Conservation (phyloP, 371 early-diverging fungal genomes). For the Mucor racemosus region DNA sequence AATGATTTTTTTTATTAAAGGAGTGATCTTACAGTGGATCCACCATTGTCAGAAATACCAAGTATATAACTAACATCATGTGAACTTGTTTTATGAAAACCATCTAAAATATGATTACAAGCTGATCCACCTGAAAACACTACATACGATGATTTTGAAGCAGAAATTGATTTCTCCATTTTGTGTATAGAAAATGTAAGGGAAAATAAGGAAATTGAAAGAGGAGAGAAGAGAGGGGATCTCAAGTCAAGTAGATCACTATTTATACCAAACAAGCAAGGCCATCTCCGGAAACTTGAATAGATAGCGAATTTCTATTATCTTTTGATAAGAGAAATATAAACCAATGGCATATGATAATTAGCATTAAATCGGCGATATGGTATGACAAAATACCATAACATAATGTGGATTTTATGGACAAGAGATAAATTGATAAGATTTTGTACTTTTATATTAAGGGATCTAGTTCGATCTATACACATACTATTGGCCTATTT, state of each 20-base stretch:
- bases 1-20: neutral
- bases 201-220: neutral
- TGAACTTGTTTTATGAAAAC: slow-evolving; percentile 58
- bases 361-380: slow-evolving; percentile 5
- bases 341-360: slow-evolving; percentile 9
- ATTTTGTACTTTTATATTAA: neutral
- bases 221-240: neutral
- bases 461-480: neutral
- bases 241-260: neutral
- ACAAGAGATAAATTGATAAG: neutral
- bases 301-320: slow-evolving; percentile 26
- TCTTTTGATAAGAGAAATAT: slow-evolving; percentile 21
- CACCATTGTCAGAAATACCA: slow-evolving; percentile 78
- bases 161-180: slow-evolving; percentile 26
- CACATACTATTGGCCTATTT: neutral
- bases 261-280: slow-evolving; percentile 13
- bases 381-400: neutral
- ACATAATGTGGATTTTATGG: neutral
- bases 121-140: slow-evolving; percentile 79
- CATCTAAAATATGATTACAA: slow-evolving; percentile 63
- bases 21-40: slow-evolving; percentile 53
- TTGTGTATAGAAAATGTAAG: neutral
- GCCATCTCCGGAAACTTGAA: slow-evolving; percentile 23
- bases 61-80: slow-evolving; percentile 72
- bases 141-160: slow-evolving; percentile 35